Evolutionary conservation across 1,284 basidiomycete genomes (phyloP), one percentile per base, ranked within the genome.

Genomic region (Lentinula novae-zelandiae): DNA sequence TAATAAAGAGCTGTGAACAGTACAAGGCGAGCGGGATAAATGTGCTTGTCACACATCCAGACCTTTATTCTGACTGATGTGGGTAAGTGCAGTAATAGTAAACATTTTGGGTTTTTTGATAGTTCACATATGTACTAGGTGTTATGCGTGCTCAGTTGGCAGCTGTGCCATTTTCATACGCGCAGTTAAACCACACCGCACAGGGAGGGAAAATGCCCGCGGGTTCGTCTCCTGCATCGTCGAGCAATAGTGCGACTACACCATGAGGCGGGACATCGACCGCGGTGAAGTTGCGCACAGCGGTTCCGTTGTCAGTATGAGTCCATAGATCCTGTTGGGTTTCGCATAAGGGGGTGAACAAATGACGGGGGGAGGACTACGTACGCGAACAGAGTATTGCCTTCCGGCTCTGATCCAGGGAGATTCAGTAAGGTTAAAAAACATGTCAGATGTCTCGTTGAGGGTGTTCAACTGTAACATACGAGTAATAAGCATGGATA

Each of bases 361-460:
- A 27, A 27, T 27, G 27, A 27, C 27, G 0, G 27, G 22, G 27
- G 27, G 27, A 27, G 27, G 27, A 27, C 2, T 27, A 72, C 78
- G 58, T 70, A 86, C 85, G 57, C 83, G 75, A 58, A 87, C 82
- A 20, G 78, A 68, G 64, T 87, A 86, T 67, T 84, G 78, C 44
- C 81, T 75, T 13, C 84, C 85, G 0, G 84, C 84, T 22, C 83
- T 78, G 60, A 87, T 80, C 82, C 83, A 86, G 0, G 85, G 84
- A 2, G 84, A 85, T 64, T 87, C 84, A 2, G 83, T 84, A 53
- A 87, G 67, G 60, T 77, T 83, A 69, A 87, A 87, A 68, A 74
- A 80, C 78, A 87, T 74, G 60, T 75, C 74, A 0, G 80, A 75
- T 2, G 84, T 75, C 63, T 81, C 68, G 63, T 82, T 73, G 36